Percentiles rank a stretch among this genome's conserved stretches.
phyloP scores from a whole-genome alignment of 495 filamentous ascomycete genomes.

The Neurospora sp. region DNA sequence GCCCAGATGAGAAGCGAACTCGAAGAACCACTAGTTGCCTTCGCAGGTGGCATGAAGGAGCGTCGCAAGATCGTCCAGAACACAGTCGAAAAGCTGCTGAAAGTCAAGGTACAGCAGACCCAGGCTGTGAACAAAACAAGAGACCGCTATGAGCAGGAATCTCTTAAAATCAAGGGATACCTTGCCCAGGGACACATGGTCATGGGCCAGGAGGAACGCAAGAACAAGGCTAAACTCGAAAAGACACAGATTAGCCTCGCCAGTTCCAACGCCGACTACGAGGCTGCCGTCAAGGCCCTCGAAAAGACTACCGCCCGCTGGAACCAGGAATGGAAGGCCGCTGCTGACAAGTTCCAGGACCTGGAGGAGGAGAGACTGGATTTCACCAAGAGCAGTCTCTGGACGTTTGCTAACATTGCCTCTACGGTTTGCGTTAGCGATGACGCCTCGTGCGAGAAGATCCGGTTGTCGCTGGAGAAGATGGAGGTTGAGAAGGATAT shows the following conservation, averaged over 20 bases:
- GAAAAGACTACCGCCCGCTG: slow-evolving; percentile 92
- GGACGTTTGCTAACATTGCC: slow-evolving; percentile 96
- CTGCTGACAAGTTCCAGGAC: slow-evolving; percentile 99
- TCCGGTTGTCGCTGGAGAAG: slow-evolving; percentile 86
- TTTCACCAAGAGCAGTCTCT: slow-evolving; percentile 93
- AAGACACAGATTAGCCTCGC: slow-evolving; percentile 96
- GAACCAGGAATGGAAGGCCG: slow-evolving; percentile 97
- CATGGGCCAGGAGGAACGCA: slow-evolving; percentile 97
- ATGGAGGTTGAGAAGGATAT: slow-evolving; percentile 98
- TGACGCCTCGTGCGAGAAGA: slow-evolving; percentile 93
- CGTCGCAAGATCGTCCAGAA: slow-evolving; percentile 90
- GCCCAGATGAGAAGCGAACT: slow-evolving; percentile 91
- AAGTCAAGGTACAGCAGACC: slow-evolving; percentile 87
- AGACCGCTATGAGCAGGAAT: slow-evolving; percentile 94
- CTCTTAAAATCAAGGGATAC: slow-evolving; percentile 95
- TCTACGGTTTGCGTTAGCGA: slow-evolving; percentile 99
- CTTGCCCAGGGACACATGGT: slow-evolving; percentile 99
- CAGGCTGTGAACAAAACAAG: slow-evolving; percentile 87
- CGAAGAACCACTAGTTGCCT: slow-evolving; percentile 90
- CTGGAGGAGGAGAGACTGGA: slow-evolving; percentile 95
- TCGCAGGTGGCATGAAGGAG: slow-evolving; percentile 90
- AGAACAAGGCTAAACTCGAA: slow-evolving; percentile 97
- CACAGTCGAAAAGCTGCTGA: slow-evolving; percentile 86
- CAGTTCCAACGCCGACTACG: slow-evolving; percentile 84
- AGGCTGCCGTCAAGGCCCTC: slow-evolving; percentile 81